Conservation (phyloP, 306 rosid genomes). For the Potentilla sterilis region DNA sequence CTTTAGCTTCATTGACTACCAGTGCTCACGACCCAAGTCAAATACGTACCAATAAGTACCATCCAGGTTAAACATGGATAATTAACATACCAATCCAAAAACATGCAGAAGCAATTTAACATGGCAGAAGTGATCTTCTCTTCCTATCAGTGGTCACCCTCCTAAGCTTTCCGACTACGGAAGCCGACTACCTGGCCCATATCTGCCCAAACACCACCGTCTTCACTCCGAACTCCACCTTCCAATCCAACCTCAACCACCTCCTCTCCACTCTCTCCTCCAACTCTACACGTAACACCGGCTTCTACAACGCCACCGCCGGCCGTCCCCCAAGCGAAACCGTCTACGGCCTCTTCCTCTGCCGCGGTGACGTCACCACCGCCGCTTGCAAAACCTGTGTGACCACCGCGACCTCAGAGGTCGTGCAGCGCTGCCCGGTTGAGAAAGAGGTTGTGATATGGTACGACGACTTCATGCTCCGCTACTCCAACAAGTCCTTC, state of each 20-base stretch:
- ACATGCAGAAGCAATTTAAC: not conserved
- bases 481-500: slow-evolving; percentile 40
- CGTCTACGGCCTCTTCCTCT: slow-evolving; percentile 14
- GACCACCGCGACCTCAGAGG: slow-evolving; percentile 21
- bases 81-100: too few relatives aligned
- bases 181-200: not conserved
- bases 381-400: slow-evolving; percentile 40
- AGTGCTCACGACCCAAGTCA: too few relatives aligned
- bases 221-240: slow-evolving; percentile 7
- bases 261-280: slow-evolving; percentile 5
- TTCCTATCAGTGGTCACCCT: not conserved
- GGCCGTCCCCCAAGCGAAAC: not conserved
- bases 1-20: too few relatives aligned
- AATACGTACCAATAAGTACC: too few relatives aligned
- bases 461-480: slow-evolving; percentile 46
- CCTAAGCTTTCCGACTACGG: not conserved
- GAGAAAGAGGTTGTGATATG: slow-evolving; percentile 41
- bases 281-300: not conserved
- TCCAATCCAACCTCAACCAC: slow-evolving; percentile 6
- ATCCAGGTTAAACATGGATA: too few relatives aligned
- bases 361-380: slow-evolving; percentile 7
- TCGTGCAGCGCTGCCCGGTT: slow-evolving; percentile 27
- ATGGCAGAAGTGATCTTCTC: not conserved
- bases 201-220: not conserved
- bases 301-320: slow-evolving; percentile 14